Conservation (phyloP, 371 early-diverging fungal genomes). For the Haplosporangium sp. region DNA sequence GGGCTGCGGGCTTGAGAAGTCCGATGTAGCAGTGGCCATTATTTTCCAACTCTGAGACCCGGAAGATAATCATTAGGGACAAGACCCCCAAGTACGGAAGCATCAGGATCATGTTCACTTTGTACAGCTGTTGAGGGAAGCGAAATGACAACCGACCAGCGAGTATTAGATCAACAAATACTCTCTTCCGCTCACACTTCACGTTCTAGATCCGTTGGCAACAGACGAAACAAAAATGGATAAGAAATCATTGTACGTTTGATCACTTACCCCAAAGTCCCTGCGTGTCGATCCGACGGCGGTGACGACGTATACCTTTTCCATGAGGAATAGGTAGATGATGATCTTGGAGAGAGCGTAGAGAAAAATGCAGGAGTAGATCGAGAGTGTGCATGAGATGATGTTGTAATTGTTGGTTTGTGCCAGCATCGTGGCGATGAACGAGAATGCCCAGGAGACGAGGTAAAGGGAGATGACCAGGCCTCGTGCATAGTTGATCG, state of each 20-base stretch:
- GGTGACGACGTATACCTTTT: conserved; percentile 63
- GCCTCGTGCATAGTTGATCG: conserved; percentile 63
- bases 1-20: conserved; percentile 53
- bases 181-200: no score
- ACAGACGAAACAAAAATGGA: conserved; percentile 1
- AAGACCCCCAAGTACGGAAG: conserved; percentile 59
- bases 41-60: conserved; percentile 45
- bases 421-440: conserved; percentile 62
- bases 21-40: conserved; percentile 60
- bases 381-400: conserved; percentile 61
- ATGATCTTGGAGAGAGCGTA: conserved; percentile 61
- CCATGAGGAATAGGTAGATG: conserved; percentile 66
- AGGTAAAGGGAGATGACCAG: conserved; percentile 60
- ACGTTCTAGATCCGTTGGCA: background rate
- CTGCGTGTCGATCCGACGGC: conserved; percentile 32
- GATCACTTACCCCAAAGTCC: conserved; percentile 32
- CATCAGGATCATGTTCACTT: conserved; percentile 56
- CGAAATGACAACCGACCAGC: no score
- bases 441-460: conserved; percentile 63
- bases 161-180: no score
- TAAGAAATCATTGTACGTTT: background rate
- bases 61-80: conserved; percentile 56
- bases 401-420: conserved; percentile 68
- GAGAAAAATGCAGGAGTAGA: conserved; percentile 56
- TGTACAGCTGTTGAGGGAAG: conserved; percentile 48